Evolutionary conservation across 1,139 yeast species (phyloP), one percentile per base, ranked within the genome.

Genomic region (Hansenula anomala): DNA sequence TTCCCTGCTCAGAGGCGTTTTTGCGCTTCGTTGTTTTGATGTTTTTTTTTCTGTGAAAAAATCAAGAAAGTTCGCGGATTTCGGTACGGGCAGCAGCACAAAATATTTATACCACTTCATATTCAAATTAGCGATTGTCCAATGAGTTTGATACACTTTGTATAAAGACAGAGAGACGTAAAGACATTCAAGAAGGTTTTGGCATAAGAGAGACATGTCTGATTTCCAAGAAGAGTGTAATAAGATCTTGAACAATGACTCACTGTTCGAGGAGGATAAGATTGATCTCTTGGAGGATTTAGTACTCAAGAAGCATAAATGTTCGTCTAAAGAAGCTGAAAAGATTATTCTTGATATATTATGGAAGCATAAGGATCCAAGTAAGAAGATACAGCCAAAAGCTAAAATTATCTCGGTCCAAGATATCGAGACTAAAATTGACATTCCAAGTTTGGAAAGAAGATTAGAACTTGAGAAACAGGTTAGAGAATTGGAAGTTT

Each of bases 291-390:
- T 66, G 12, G 69, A 66, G 40, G 57, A 52, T 13, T 45, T 62
- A 4, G 66, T 65, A 16, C 41, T 42, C 6, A 42, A 41, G 25
- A 41, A 46, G 25, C 50, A 46, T 18, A 34, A 37, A 28, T 16
- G 40, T 39, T 5, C 46, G 24, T 13, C 60, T 40, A 36, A 45
- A 43, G 43, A 67, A 48, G 41, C 52, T 45, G 49, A 55, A 36
- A 44, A 43, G 35, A 47, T 46, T 8, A 67, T 66, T 6, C 51
- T 68, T 44, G 71, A 65, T 35, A 60, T 66, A 14, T 45, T 68
- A 36, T 66, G 71, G 71, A 56, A 51, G 23, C 71, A 67, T 41
- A 59, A 64, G 31, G 64, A 58, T 20, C 59, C 58, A 0, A 23
- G 38, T 3, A 45, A 38, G 13, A 20, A 34, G 5, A 16, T 17